These are phyloP conservation scores for Circinella umbellata DNA, from an alignment of 371 early-diverging fungal genomes.

Conservation along the genomic window DNA sequence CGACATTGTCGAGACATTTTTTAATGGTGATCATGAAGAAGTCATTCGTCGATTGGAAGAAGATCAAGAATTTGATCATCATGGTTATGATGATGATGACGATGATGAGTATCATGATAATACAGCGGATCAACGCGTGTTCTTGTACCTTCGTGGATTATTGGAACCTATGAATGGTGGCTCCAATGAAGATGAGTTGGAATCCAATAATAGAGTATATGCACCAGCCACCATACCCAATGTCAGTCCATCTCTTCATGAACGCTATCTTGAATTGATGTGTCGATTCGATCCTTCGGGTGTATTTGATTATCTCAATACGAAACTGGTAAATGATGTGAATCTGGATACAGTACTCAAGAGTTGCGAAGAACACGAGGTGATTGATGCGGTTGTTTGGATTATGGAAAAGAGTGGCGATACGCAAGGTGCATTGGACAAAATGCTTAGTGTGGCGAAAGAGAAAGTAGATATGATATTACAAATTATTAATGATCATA, in stretches of 20 bases:
- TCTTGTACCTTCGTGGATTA: conserved; percentile 70
- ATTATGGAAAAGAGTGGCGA: conserved; percentile 76
- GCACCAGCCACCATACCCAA: background rate
- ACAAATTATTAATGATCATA: conserved; percentile 43
- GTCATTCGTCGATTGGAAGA: conserved; percentile 61
- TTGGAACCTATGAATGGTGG: conserved; percentile 51
- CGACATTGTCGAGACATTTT: conserved; percentile 58
- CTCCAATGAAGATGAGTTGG: background rate
- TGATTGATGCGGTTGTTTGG: conserved; percentile 80
- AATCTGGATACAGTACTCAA: conserved; percentile 59
- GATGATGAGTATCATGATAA: conserved; percentile 45
- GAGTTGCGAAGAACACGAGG: conserved; percentile 61
- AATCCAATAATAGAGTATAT: background rate
- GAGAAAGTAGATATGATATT: conserved; percentile 53
- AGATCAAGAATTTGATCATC: conserved; percentile 56
- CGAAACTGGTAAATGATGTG: conserved; percentile 61
- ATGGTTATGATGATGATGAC: conserved; percentile 41
- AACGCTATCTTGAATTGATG: conserved; percentile 73
- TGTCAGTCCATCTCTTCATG: conserved; percentile 48
- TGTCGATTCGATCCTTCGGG: conserved; percentile 71
- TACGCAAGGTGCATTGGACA: conserved; percentile 67
- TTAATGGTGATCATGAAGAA: conserved; percentile 66
- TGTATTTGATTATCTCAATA: conserved; percentile 68
- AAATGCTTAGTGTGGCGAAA: conserved; percentile 66
- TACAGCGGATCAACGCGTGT: conserved; percentile 58